Conservation (phyloP, 2,329 filamentous ascomycete species). For the Alternaria atra region DNA sequence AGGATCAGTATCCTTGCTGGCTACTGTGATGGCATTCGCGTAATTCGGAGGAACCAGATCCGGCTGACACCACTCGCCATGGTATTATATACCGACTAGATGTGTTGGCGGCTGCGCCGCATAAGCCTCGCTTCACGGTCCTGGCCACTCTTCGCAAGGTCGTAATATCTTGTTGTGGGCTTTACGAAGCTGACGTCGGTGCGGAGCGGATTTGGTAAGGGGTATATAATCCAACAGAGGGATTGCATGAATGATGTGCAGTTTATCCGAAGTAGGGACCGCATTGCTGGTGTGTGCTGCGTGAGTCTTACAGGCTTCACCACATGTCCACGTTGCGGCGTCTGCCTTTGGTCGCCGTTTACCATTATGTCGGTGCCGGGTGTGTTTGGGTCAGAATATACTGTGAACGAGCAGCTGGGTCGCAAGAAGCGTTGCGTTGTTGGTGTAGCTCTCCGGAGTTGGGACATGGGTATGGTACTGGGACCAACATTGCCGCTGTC, state of each 20-base stretch:
- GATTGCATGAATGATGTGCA: background rate
- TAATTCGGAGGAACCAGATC: background rate
- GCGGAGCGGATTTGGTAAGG: background rate
- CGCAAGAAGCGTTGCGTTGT: background rate
- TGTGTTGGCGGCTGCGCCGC: background rate
- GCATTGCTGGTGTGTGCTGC: background rate
- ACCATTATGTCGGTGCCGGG: background rate
- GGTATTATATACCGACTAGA: background rate
- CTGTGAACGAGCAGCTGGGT: background rate
- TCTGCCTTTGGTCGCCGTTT: background rate
- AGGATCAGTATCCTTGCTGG: background rate
- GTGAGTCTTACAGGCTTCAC: background rate
- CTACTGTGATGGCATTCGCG: background rate
- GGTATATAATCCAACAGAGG: background rate
- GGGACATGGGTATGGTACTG: background rate
- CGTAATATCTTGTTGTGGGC: background rate
- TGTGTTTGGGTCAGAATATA: background rate
- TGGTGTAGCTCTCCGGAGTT: background rate
- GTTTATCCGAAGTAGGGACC: background rate
- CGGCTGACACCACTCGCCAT: background rate
- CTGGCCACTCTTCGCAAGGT: background rate
- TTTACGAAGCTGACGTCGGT: background rate
- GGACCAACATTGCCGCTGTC: constrained; percentile 5
- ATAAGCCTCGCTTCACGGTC: constrained; percentile 4
- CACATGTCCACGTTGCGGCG: constrained; percentile 1